A percentile compares a stretch with the other conserved stretches of the same genome.
Evolutionary conservation across 768 basidiomycete species (phyloP).

Genomic region (Astraeus odoratus): DNA sequence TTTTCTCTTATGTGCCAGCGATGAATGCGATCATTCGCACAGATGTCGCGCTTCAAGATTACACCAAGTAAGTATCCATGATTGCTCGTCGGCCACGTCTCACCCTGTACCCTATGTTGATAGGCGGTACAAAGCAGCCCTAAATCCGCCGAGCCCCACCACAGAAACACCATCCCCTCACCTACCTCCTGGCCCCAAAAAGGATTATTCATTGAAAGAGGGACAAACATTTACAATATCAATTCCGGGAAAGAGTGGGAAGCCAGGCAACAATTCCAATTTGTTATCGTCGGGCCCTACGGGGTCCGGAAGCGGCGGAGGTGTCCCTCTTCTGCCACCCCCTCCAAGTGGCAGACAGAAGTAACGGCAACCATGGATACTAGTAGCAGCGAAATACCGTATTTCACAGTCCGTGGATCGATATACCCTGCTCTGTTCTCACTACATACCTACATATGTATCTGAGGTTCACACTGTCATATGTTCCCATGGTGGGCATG

Average conservation of each 20-base stretch:
- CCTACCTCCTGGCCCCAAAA: conserved; percentile 73
- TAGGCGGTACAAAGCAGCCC: conserved; percentile 59
- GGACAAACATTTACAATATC: conserved; percentile 91
- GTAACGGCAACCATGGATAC: too few species aligned
- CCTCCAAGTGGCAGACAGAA: conserved; percentile 58
- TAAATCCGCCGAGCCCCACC: conserved; percentile 44
- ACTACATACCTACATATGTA: too few species aligned
- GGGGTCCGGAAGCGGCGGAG: conserved; percentile 24
- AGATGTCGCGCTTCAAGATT: conserved; percentile 86
- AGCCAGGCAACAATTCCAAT: conserved; percentile 27
- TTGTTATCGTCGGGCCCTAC: conserved; percentile 30
- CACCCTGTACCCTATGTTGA: background rate
- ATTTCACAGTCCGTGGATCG: too few species aligned
- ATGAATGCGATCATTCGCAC: conserved; percentile 6
- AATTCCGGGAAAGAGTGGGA: conserved; percentile 71
- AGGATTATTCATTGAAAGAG: conserved; percentile 90
- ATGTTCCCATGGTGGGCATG: too few species aligned
- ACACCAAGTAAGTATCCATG: conserved; percentile 53
- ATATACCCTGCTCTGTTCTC: too few species aligned
- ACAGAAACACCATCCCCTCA: conserved; percentile 52
- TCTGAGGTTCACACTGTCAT: too few species aligned
- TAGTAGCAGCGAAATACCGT: too few species aligned
- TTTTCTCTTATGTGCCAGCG: background rate
- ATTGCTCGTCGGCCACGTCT: background rate
- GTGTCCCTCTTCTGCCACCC: conserved; percentile 75